These are phyloP conservation scores for Trichoderma simmonsii DNA, from an alignment of 2,329 filamentous ascomycete species.

Conservation along the genomic window DNA sequence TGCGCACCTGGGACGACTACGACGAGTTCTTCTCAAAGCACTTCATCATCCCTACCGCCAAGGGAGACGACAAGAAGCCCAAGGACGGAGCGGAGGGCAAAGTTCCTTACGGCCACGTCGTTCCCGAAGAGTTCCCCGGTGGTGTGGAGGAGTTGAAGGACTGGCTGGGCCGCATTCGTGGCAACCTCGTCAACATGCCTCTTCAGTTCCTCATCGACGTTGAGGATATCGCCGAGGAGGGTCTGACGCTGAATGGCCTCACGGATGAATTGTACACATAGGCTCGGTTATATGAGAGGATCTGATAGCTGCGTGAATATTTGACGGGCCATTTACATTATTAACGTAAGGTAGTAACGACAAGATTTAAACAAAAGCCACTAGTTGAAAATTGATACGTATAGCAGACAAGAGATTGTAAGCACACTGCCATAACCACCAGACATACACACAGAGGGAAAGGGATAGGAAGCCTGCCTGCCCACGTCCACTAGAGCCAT, in stretches of 20 bases:
- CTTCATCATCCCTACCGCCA: constrained; percentile 58
- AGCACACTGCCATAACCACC: background rate
- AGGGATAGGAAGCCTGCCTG: background rate
- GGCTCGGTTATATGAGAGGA: background rate
- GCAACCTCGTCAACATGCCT: constrained; percentile 84
- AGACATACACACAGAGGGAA: background rate
- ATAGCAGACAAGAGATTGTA: background rate
- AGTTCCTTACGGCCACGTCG: constrained; percentile 84
- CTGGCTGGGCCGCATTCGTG: constrained; percentile 62
- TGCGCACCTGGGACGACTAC: constrained; percentile 70
- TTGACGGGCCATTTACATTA: background rate
- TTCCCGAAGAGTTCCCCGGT: constrained; percentile 71
- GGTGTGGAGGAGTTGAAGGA: constrained; percentile 73
- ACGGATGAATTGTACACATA: constrained; percentile 70
- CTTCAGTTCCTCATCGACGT: constrained; percentile 78
- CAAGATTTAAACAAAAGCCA: background rate
- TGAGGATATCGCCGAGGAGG: constrained; percentile 81
- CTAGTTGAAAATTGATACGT: background rate
- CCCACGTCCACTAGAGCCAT: background rate
- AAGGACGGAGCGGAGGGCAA: constrained; percentile 44
- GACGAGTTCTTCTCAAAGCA: constrained; percentile 65
- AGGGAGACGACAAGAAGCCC: constrained; percentile 43
- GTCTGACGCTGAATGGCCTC: constrained; percentile 66
- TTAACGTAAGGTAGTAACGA: background rate
- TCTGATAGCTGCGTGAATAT: background rate